phyloP scores from a whole-genome alignment of 2,329 filamentous ascomycete species.

The Alternaria hordeiaustralica region DNA sequence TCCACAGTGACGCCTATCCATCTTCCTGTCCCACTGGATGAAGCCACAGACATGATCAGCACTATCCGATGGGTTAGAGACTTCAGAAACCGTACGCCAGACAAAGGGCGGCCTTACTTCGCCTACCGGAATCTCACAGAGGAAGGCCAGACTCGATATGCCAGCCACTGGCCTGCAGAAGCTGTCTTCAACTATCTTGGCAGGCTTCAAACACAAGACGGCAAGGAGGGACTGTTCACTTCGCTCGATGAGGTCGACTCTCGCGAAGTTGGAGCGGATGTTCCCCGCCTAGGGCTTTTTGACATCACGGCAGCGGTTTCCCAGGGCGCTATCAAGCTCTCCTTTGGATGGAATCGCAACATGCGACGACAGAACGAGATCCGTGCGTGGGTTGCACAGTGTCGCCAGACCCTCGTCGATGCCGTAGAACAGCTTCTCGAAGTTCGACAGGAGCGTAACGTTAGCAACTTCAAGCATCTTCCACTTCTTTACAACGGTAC shows the following conservation, averaged over 20 bases:
- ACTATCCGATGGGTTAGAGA: slow-evolving; percentile 45
- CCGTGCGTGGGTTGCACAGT: slow-evolving; percentile 37
- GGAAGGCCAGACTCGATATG: slow-evolving; percentile 33
- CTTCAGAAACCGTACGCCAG: slow-evolving; percentile 37
- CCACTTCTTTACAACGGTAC: slow-evolving; percentile 42
- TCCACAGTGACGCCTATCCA: slow-evolving; percentile 49
- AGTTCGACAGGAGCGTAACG: slow-evolving; percentile 30
- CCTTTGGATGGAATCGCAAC: slow-evolving; percentile 40
- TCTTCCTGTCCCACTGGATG: slow-evolving; percentile 30
- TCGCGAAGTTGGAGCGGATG: slow-evolving; percentile 32
- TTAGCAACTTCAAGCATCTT: slow-evolving; percentile 40
- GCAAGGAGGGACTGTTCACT: slow-evolving; percentile 36
- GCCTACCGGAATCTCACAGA: slow-evolving; percentile 34
- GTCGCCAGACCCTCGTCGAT: slow-evolving; percentile 36
- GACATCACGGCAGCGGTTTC: slow-evolving; percentile 40
- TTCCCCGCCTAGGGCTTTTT: slow-evolving; percentile 41
- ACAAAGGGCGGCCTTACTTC: slow-evolving; percentile 44
- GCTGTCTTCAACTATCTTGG: slow-evolving; percentile 45
- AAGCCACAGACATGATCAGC: slow-evolving; percentile 38
- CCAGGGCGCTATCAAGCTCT: slow-evolving; percentile 40
- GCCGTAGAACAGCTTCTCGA: slow-evolving; percentile 40
- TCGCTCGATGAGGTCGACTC: slow-evolving; percentile 28
- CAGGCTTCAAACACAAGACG: slow-evolving; percentile 38
- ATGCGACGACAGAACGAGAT: slow-evolving; percentile 41
- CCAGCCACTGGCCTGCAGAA: slow-evolving; percentile 43